Evolutionary conservation across 139 green algal species (phyloP).

Genomic region (Eudorina sp.): DNA sequence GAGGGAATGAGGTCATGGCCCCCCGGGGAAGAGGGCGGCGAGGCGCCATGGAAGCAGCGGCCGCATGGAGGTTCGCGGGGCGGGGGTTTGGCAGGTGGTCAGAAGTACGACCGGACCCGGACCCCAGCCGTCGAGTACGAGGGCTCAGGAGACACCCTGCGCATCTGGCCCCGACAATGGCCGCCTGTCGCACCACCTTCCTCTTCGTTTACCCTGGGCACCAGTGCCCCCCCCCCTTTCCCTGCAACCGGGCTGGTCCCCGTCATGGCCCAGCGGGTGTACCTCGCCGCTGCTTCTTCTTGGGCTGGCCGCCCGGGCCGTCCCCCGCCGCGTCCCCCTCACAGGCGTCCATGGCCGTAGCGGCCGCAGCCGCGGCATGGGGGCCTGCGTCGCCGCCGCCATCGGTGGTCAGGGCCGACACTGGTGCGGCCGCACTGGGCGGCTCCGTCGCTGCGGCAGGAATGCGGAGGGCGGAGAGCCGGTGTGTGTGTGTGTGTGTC

Average conservation of each 20-base stretch:
- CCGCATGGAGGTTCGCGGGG: no score
- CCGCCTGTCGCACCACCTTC: neutral
- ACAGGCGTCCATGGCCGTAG: neutral
- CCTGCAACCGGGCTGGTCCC: neutral
- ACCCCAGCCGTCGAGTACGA: neutral
- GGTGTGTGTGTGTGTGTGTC: neutral
- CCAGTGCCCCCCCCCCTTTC: neutral
- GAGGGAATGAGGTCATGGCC: neutral
- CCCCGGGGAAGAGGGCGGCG: no score
- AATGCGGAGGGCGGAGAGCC: neutral
- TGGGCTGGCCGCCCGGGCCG: neutral
- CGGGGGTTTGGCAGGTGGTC: no score
- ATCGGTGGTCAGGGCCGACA: neutral
- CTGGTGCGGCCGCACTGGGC: neutral
- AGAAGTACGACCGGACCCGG: neutral
- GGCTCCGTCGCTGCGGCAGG: neutral
- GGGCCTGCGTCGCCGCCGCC: neutral
- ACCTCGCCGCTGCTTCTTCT: conserved; percentile 35
- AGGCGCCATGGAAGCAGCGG: no score
- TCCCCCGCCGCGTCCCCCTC: neutral
- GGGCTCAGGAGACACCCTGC: neutral
- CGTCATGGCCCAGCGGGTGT: neutral
- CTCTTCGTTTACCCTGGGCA: neutral
- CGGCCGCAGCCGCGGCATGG: neutral
- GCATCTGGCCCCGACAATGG: neutral